A percentile compares a stretch with the other conserved stretches of the same genome.
phyloP scores from a whole-genome alignment of 176 grass and related monocot species.

The Oryza meridionalis region DNA sequence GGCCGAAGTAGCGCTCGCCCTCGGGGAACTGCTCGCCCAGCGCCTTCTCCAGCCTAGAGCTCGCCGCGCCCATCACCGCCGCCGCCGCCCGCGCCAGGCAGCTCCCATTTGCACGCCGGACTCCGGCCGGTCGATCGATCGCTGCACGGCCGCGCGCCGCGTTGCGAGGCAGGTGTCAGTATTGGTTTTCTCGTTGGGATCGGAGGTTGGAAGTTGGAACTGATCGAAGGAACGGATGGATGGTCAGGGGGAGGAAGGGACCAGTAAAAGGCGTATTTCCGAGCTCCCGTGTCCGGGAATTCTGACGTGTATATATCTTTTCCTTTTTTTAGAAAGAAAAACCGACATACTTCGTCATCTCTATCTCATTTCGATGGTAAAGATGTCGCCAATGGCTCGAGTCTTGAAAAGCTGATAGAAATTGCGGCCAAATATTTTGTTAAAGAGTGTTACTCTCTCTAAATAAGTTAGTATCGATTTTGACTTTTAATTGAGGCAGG shows the following conservation, averaged over 20 bases:
- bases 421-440: too few relatives aligned
- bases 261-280: background rate
- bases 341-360: background rate
- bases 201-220: slow-evolving; percentile 22
- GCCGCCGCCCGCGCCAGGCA: background rate
- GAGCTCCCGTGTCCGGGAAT: background rate
- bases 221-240: background rate
- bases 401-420: too few relatives aligned
- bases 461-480: too few relatives aligned
- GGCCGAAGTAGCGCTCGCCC: slow-evolving; percentile 98
- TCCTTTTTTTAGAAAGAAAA: too few relatives aligned
- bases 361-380: slow-evolving; percentile 6
- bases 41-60: slow-evolving; percentile 97
- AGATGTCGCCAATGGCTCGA: background rate
- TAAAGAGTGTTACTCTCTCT: too few relatives aligned
- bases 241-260: background rate
- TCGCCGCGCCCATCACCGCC: slow-evolving; percentile 94
- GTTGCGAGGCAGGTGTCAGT: background rate
- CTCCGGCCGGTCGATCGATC: background rate
- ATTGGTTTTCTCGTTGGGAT: slow-evolving; percentile 19
- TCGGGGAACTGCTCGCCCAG: slow-evolving; percentile 97
- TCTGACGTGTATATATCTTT: background rate
- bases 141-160: background rate
- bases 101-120: slow-evolving; percentile 43
- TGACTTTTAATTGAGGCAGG: too few relatives aligned